Evolutionary conservation across 1,284 basidiomycete species (phyloP), one percentile per base, ranked within the genome.

Genomic region (Rhodotorula sp.): DNA sequence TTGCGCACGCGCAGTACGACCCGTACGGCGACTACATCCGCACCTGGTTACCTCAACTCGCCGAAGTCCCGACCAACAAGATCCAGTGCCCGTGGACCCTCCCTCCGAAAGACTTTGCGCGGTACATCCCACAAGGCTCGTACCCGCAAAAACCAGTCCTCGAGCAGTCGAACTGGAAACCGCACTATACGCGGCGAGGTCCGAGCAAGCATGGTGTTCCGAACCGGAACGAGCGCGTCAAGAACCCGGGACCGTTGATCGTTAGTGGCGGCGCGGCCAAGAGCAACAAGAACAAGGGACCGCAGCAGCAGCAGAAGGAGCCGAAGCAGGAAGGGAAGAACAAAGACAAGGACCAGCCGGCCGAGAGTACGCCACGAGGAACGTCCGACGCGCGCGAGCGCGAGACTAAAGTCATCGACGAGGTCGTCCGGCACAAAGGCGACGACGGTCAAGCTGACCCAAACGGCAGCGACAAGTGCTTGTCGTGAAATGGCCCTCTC

Each of bases 11-110:
- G 26, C 28, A 72, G 68, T 85, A 85, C 79, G 85, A 85, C 72
- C 78, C 81, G 4, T 68, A 82, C n/a, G 84, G 81, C 21, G 81
- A 83, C 47, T 85, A 85, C 75, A 82, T 85, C 71, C 80, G 81
- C 69, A 78, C 80, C 31, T 86, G 85, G 85, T 77, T 85, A 3
- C 84, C 83, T 0, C 81, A 83, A 62, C 80, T 86, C 38, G 77
- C 80, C 48, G 77, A 80, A 23, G 76, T 85, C 50, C 80, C 80
- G 28, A 55, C 76, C 18, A 69, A 76, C 60, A 76, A 76, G 48
- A 76, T 82, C 19, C 81, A 82, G 64, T 70, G 68, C 14, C 78
- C 78, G n/a, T 79, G 78, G 78, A 66, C 72, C 23, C 55, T 79
- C 38, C 26, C 62, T 19, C 52, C 62, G 21, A 31, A 62, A 16